phyloP scores from a whole-genome alignment of 306 rosid species.

The Castanospermum australe region DNA sequence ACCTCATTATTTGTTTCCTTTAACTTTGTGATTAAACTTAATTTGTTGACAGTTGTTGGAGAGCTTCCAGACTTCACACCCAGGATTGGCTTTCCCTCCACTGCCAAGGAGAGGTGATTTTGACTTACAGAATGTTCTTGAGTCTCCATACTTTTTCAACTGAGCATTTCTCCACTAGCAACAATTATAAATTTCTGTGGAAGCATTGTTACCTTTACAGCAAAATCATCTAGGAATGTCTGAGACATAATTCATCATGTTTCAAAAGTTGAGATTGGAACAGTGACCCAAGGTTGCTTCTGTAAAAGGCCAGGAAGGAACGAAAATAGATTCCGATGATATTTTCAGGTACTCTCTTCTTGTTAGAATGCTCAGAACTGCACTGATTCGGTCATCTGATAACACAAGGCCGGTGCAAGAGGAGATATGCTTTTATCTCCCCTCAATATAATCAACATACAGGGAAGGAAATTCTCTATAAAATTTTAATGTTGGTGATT shows the following conservation, averaged over 20 bases:
- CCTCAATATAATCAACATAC: background rate
- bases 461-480: slow-evolving; percentile 21
- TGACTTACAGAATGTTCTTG: slow-evolving; percentile 68
- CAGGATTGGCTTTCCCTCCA: slow-evolving; percentile 63
- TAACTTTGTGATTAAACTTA: slow-evolving; percentile 11
- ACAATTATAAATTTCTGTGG: background rate
- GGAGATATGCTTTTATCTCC: background rate
- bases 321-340: slow-evolving; percentile 1
- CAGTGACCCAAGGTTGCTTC: slow-evolving; percentile 22
- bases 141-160: slow-evolving; percentile 83
- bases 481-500: slow-evolving; percentile 26
- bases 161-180: slow-evolving; percentile 26
- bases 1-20: slow-evolving; percentile 6
- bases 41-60: slow-evolving; percentile 59
- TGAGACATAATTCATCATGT: slow-evolving; percentile 28
- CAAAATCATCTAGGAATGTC: slow-evolving; percentile 8
- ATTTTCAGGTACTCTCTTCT: background rate
- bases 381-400: background rate
- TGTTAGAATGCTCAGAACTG: slow-evolving; percentile 11
- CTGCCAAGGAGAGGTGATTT: slow-evolving; percentile 76
- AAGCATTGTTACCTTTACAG: slow-evolving; percentile 12
- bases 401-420: background rate
- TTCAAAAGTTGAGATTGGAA: slow-evolving; percentile 20
- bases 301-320: slow-evolving; percentile 18
- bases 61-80: slow-evolving; percentile 68